Conservation (phyloP, 2,329 filamentous ascomycete genomes). For the Aspergillus fumigatiaffinis region DNA sequence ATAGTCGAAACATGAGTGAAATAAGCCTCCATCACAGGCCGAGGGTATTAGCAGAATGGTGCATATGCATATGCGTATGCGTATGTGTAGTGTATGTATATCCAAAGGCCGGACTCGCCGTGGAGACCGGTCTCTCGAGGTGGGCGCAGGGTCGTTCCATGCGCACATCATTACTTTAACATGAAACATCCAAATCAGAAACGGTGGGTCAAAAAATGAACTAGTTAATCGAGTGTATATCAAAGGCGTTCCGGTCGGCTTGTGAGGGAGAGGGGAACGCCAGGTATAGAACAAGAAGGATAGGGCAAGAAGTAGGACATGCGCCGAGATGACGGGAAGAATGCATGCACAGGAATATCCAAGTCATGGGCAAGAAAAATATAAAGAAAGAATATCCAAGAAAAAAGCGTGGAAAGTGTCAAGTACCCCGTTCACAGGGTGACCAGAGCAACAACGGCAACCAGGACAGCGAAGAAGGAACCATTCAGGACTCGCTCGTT, state of each 20-base stretch:
- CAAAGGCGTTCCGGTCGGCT: neutral
- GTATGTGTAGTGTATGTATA: neutral
- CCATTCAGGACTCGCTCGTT: constrained; percentile 41
- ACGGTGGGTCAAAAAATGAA: neutral
- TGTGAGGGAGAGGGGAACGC: constrained; percentile 1
- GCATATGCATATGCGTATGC: neutral
- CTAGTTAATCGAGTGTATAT: neutral
- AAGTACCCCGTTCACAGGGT: constrained; percentile 34
- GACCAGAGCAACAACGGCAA: constrained; percentile 45
- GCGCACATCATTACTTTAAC: neutral
- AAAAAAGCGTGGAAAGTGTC: constrained; percentile 1
- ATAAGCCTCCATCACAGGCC: neutral
- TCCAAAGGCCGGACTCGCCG: neutral
- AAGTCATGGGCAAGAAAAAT: constrained; percentile 8
- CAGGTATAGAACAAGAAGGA: constrained; percentile 17
- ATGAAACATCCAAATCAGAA: neutral
- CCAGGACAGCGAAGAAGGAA: constrained; percentile 45
- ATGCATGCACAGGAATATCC: constrained; percentile 1
- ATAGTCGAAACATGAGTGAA: neutral
- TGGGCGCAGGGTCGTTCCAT: neutral
- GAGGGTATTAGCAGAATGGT: neutral
- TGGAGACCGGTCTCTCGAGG: neutral
- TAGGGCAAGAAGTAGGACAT: constrained; percentile 6
- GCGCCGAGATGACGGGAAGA: constrained; percentile 9
- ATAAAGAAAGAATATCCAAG: neutral